Conservation (phyloP, 192 early-diverging fungal species). For the Coemansia sp. region DNA sequence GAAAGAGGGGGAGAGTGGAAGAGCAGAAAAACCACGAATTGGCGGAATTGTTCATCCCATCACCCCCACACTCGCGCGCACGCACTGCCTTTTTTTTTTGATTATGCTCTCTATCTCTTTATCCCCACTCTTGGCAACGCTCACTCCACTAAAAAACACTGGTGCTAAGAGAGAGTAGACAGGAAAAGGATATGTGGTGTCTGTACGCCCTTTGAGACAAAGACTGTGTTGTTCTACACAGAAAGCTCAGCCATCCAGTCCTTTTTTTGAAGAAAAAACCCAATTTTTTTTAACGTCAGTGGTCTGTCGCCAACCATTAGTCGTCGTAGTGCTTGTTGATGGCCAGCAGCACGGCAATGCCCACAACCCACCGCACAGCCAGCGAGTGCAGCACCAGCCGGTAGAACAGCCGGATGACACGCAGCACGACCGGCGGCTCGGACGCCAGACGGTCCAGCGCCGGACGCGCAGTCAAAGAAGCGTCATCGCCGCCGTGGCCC, state of each 20-base stretch:
- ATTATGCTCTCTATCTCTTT: no score
- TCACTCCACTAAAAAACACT: no score
- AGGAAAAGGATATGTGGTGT: no score
- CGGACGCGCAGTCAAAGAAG: background rate
- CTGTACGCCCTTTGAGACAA: no score
- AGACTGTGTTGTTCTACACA: no score
- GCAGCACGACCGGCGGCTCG: conserved; percentile 4
- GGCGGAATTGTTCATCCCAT: background rate
- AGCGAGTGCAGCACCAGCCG: conserved; percentile 13
- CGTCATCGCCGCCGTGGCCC: background rate
- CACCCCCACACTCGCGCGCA: background rate
- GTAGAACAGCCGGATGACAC: background rate
- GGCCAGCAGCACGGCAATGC: background rate
- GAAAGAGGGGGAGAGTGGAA: background rate
- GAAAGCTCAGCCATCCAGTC: no score
- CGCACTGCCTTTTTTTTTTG: no score
- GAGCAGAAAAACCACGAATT: background rate
- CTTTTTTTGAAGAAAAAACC: background rate
- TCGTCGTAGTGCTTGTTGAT: conserved; percentile 8
- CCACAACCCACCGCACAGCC: conserved; percentile 3
- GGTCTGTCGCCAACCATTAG: background rate
- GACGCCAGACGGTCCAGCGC: conserved; percentile 33
- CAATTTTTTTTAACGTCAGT: background rate
- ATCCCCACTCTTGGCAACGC: no score
- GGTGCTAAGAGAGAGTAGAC: background rate